Evolutionary conservation across 495 filamentous ascomycete genomes (phyloP).

Genomic region (Aspergillus saccharolyticus): DNA sequence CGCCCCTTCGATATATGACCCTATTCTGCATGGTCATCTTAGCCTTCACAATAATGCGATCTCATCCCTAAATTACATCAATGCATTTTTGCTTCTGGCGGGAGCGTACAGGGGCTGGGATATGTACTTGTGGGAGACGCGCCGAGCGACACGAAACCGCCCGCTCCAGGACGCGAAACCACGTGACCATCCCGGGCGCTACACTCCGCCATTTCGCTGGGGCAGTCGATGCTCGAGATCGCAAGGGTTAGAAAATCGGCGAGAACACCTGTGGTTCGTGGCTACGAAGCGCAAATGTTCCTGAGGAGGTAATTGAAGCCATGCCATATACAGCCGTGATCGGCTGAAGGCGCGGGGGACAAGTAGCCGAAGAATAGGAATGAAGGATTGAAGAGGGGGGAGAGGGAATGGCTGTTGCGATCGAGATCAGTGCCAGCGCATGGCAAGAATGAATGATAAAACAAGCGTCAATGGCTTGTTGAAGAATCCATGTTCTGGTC

Average conservation of each 20-base stretch:
- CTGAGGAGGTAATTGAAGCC: background rate
- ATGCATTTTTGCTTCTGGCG: background rate
- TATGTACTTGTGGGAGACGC: constrained; percentile 11
- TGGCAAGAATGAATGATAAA: background rate
- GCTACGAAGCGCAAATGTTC: background rate
- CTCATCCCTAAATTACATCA: background rate
- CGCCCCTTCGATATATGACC: background rate
- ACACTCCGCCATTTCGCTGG: background rate
- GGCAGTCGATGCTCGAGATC: constrained; percentile 1
- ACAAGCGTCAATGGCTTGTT: constrained; percentile 2
- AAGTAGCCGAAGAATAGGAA: background rate
- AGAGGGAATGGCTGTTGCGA: background rate
- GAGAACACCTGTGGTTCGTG: background rate
- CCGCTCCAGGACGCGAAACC: constrained; percentile 21
- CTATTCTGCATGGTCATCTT: background rate
- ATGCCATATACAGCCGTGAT: no score
- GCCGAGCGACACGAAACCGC: constrained; percentile 15
- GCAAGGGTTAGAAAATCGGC: background rate
- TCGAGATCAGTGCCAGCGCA: background rate
- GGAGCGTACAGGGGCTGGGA: background rate
- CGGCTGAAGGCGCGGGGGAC: background rate
- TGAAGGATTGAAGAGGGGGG: background rate
- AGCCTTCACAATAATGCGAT: background rate
- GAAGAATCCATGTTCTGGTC: background rate
- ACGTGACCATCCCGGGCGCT: constrained; percentile 16